phyloP scores from a whole-genome alignment of 768 basidiomycete species.

The Leccinum variicolor region DNA sequence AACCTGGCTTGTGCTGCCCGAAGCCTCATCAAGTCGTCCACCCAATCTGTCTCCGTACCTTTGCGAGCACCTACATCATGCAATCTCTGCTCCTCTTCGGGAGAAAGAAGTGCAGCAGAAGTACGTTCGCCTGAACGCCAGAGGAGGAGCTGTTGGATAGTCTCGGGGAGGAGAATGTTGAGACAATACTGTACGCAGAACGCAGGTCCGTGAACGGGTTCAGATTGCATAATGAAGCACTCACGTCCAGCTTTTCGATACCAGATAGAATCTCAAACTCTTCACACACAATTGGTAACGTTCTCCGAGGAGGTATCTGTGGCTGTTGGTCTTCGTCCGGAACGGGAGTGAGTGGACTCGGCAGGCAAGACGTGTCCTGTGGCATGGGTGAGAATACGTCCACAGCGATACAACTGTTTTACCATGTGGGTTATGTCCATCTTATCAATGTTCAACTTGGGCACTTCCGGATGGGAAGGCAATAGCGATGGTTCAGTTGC shows the following conservation, averaged over 20 bases:
- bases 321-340: constrained; percentile 8
- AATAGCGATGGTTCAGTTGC: constrained; percentile 27
- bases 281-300: constrained; percentile 33
- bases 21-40: constrained; percentile 52
- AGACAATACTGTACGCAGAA: constrained; percentile 54
- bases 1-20: constrained; percentile 39
- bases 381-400: not conserved
- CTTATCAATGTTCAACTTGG: constrained; percentile 13
- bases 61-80: constrained; percentile 47
- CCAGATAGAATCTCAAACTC: constrained; percentile 43
- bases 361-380: constrained; percentile 17
- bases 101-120: constrained; percentile 44
- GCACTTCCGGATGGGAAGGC: constrained; percentile 24
- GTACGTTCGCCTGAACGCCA: constrained; percentile 65
- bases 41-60: constrained; percentile 62
- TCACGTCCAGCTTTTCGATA: constrained; percentile 52
- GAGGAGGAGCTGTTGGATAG: constrained; percentile 67
- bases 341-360: constrained; percentile 22
- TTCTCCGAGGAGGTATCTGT: not conserved
- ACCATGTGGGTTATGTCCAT: constrained; percentile 10
- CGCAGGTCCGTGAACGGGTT: not conserved
- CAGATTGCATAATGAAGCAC: constrained; percentile 10
- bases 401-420: not conserved
- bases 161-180: constrained; percentile 69
- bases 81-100: constrained; percentile 53